Percentiles rank a stretch among this genome's conserved stretches.
These are phyloP conservation scores for Colletotrichum eleusines DNA, from an alignment of 2,329 filamentous ascomycete species.

Conservation along the genomic window DNA sequence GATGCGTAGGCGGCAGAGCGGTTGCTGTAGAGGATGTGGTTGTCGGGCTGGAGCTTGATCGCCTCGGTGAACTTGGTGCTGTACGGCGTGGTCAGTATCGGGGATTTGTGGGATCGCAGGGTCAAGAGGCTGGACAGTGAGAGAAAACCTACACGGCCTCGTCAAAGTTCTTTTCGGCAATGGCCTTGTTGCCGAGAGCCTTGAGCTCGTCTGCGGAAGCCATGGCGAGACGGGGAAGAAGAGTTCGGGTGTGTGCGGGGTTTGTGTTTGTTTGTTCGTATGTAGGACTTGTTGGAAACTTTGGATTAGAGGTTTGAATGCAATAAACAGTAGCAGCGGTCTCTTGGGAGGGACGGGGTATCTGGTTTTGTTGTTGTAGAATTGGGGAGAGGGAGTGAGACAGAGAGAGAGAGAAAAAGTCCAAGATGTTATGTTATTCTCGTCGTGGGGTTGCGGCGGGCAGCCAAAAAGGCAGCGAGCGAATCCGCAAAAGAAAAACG, in stretches of 20 bases:
- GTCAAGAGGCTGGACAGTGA: no score
- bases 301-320: conserved; percentile 11
- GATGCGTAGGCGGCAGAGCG: conserved; percentile 90
- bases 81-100: conserved; percentile 43
- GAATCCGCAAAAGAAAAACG: conserved; percentile 41
- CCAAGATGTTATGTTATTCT: conserved; percentile 7
- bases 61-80: conserved; percentile 96
- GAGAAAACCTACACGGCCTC: conserved; percentile 84
- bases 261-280: conserved; percentile 2
- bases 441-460: conserved; percentile 21
- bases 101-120: no score
- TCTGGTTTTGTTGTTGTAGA: conserved; percentile 19
- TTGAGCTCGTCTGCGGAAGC: conserved; percentile 84
- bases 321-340: conserved; percentile 24
- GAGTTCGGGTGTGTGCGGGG: no score
- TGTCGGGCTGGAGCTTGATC: conserved; percentile 86
- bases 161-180: conserved; percentile 95
- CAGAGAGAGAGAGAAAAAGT: conserved; percentile 8
- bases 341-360: conserved; percentile 44
- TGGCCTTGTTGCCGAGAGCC: conserved; percentile 98
- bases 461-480: conserved; percentile 8
- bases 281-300: conserved; percentile 13
- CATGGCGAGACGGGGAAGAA: conserved; percentile 53
- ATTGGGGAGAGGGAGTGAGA: conserved; percentile 4
- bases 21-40: conserved; percentile 99